These are phyloP conservation scores for Leccinum broughii DNA, from an alignment of 768 basidiomycete species.

Conservation along the genomic window DNA sequence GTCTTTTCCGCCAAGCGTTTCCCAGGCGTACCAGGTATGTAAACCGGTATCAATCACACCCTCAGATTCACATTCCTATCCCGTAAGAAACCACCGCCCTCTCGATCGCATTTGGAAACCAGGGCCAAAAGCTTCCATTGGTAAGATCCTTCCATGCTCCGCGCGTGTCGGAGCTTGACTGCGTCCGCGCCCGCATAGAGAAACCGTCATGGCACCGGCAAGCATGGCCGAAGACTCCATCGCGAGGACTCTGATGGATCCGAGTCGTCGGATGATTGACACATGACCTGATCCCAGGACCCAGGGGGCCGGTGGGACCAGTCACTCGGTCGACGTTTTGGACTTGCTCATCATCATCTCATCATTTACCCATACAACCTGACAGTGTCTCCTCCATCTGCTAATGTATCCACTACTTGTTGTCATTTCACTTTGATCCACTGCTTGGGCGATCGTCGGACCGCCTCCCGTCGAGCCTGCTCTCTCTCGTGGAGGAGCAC, in stretches of 20 bases:
- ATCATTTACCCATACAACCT: conserved; percentile 23
- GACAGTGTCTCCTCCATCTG: conserved; percentile 23
- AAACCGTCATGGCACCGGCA: conserved; percentile 76
- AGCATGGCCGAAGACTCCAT: conserved; percentile 55
- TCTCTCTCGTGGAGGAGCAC: conserved; percentile 37
- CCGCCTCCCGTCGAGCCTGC: conserved; percentile 26
- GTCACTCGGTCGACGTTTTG: conserved; percentile 9
- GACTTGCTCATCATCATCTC: conserved; percentile 14
- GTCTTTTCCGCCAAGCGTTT: conserved; percentile 94
- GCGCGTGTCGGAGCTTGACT: conserved; percentile 22
- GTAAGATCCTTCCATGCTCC: conserved; percentile 46
- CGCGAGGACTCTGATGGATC: conserved; percentile 63
- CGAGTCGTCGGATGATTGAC: conserved; percentile 67
- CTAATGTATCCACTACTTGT: conserved; percentile 27
- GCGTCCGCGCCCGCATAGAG: conserved; percentile 48
- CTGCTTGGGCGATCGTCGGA: conserved; percentile 17
- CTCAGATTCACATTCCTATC: conserved; percentile 22
- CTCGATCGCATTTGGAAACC: conserved; percentile 85
- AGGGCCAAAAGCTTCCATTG: conserved; percentile 86
- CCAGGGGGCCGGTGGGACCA: conserved; percentile 1
- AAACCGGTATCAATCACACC: conserved; percentile 17
- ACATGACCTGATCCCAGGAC: conserved; percentile 24
- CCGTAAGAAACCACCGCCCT: conserved; percentile 79
- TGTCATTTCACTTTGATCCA: conserved; percentile 18
- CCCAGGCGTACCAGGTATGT: conserved; percentile 86